These are phyloP conservation scores for Ramicandelaber brevisporus DNA, from an alignment of 192 early-diverging fungal genomes.

Conservation along the genomic window DNA sequence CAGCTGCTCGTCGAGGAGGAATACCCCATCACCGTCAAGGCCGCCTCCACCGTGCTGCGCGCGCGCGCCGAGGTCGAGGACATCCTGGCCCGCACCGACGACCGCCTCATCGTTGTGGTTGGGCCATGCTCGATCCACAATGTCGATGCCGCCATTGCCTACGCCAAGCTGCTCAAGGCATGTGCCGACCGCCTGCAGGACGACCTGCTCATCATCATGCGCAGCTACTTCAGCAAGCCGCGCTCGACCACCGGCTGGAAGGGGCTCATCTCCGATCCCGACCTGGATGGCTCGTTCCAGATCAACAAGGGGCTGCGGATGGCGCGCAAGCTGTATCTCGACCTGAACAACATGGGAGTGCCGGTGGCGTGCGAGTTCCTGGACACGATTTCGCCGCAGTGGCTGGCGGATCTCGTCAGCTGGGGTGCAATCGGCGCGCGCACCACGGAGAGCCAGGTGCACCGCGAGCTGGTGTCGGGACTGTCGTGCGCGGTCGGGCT, in stretches of 20 bases:
- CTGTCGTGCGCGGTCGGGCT: conserved; percentile 56
- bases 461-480: conserved; percentile 59
- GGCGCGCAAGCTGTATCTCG: conserved; percentile 38
- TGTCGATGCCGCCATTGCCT: conserved; percentile 48
- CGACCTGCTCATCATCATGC: conserved; percentile 54
- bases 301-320: conserved; percentile 66
- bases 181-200: conserved; percentile 23
- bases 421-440: conserved; percentile 66
- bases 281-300: conserved; percentile 39
- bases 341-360: conserved; percentile 43
- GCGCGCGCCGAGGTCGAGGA: conserved; percentile 33
- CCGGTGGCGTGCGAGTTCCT: conserved; percentile 53
- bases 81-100: conserved; percentile 44
- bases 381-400: conserved; percentile 64
- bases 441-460: conserved; percentile 63
- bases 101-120: conserved; percentile 57
- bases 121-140: conserved; percentile 76
- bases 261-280: conserved; percentile 68
- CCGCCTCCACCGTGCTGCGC: conserved; percentile 42
- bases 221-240: conserved; percentile 74
- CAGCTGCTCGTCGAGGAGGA: conserved; percentile 84
- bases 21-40: conserved; percentile 44
- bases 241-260: conserved; percentile 80
- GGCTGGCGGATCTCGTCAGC: conserved; percentile 44
- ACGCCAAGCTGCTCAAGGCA: conserved; percentile 30